Conservation (phyloP, 345 rosid genomes). For the Salix caprea region DNA sequence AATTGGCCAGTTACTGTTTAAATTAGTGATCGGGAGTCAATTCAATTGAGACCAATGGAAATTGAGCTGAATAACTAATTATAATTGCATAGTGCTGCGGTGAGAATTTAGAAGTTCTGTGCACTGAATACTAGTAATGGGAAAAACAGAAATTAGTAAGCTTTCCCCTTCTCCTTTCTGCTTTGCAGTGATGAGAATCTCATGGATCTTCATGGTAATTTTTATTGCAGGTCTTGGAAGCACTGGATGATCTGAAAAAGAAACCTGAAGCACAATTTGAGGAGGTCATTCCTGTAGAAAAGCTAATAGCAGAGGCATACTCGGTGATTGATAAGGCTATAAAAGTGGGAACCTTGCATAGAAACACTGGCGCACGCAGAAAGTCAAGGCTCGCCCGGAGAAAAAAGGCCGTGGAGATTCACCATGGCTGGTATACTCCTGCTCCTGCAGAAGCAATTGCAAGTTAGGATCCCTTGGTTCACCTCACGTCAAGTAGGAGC, state of each 20-base stretch:
- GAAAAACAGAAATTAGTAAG: neutral
- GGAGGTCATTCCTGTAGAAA: conserved; percentile 67
- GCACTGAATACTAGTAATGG: neutral
- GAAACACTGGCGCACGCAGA: conserved; percentile 76
- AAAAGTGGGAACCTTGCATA: conserved; percentile 63
- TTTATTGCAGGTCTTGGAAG: conserved; percentile 65
- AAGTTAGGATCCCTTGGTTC: conserved; percentile 9
- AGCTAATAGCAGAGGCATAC: conserved; percentile 81
- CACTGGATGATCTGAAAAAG: conserved; percentile 67
- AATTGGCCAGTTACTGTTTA: neutral
- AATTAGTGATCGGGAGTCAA: neutral
- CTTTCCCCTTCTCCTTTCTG: neutral
- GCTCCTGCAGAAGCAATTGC: conserved; percentile 20
- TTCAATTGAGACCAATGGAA: neutral
- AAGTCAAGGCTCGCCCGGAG: conserved; percentile 90
- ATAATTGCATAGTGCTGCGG: too few species aligned
- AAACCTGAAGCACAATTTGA: conserved; percentile 73
- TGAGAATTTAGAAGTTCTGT: neutral
- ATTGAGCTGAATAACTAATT: neutral
- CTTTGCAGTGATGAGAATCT: neutral
- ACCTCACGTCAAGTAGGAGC: neutral
- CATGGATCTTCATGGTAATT: too few species aligned
- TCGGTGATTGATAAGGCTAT: conserved; percentile 83
- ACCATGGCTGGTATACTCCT: conserved; percentile 88
- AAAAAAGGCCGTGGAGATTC: conserved; percentile 82